Evolutionary conservation across 805 yeast species (phyloP).

Genomic region (Candida xyloterini): DNA sequence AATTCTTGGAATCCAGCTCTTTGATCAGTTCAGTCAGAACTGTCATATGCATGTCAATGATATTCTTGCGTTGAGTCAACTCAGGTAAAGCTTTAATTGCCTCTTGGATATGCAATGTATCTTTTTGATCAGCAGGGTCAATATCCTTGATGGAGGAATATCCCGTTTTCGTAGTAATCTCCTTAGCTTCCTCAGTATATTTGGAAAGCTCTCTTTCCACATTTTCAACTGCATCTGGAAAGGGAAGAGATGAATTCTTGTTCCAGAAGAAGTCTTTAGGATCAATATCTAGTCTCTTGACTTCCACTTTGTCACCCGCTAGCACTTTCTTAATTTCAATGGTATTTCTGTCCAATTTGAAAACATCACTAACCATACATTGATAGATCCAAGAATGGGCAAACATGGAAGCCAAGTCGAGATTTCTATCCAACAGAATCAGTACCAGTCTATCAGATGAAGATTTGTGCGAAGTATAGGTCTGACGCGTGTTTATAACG

Average conservation of each 20-base stretch:
- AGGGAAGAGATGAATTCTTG: conserved; percentile 79
- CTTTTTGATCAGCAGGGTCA: conserved; percentile 53
- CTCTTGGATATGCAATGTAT: conserved; percentile 68
- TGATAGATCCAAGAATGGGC: conserved; percentile 98
- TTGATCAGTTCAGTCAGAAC: conserved; percentile 80
- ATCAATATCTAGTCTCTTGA: conserved; percentile 78
- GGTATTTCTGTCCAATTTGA: conserved; percentile 77
- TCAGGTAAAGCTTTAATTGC: conserved; percentile 94
- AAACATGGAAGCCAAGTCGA: conserved; percentile 91
- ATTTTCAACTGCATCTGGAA: conserved; percentile 98
- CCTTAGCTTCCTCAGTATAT: conserved; percentile 86
- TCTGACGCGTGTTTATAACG: conserved; percentile 60
- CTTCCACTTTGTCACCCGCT: conserved; percentile 34
- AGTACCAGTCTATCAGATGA: conserved; percentile 64
- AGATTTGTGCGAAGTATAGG: conserved; percentile 8
- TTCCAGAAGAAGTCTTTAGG: conserved; percentile 93
- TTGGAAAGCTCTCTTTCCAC: conserved; percentile 79
- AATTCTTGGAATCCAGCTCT: conserved; percentile 78
- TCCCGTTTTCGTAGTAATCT: conserved; percentile 71
- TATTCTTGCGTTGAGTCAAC: conserved; percentile 78
- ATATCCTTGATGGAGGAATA: conserved; percentile 74
- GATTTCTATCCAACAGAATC: conserved; percentile 79
- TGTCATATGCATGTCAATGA: conserved; percentile 96
- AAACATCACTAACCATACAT: conserved; percentile 92
- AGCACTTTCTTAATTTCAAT: conserved; percentile 50